phyloP scores from a whole-genome alignment of 495 filamentous ascomycete species.

The Lindgomyces ingoldianus region DNA sequence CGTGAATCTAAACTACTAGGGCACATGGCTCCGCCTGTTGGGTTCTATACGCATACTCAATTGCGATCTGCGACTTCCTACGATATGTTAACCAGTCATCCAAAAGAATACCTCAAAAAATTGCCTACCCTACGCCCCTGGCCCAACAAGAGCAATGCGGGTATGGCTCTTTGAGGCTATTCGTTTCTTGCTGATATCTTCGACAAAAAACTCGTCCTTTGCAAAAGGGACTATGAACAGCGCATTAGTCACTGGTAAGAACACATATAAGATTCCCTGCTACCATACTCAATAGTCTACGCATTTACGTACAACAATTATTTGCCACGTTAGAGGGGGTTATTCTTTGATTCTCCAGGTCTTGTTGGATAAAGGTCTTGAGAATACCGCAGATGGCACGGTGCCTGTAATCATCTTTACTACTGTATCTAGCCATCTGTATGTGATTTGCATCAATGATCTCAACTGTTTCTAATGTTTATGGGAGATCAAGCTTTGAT shows the following conservation, averaged over 20 bases:
- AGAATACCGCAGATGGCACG: conserved; percentile 41
- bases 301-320: conserved; percentile 20
- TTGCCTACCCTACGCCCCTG: conserved; percentile 30
- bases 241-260: background rate
- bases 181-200: conserved; percentile 10
- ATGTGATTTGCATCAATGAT: conserved; percentile 46
- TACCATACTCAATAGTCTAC: background rate
- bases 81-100: background rate
- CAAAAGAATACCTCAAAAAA: background rate
- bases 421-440: conserved; percentile 44
- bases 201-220: conserved; percentile 12
- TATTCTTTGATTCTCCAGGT: no score
- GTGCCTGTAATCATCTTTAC: conserved; percentile 40
- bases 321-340: no score
- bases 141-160: conserved; percentile 12
- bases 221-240: conserved; percentile 19
- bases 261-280: background rate
- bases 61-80: conserved; percentile 29
- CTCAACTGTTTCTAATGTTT: conserved; percentile 43
- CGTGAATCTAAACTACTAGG: conserved; percentile 26
- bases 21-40: conserved; percentile 2
- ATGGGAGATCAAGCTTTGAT: conserved; percentile 42
- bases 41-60: conserved; percentile 11
- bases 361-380: conserved; percentile 18
- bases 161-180: background rate